phyloP scores from a whole-genome alignment of 208 protist species.

The Kentomonas sorsogonicus region DNA sequence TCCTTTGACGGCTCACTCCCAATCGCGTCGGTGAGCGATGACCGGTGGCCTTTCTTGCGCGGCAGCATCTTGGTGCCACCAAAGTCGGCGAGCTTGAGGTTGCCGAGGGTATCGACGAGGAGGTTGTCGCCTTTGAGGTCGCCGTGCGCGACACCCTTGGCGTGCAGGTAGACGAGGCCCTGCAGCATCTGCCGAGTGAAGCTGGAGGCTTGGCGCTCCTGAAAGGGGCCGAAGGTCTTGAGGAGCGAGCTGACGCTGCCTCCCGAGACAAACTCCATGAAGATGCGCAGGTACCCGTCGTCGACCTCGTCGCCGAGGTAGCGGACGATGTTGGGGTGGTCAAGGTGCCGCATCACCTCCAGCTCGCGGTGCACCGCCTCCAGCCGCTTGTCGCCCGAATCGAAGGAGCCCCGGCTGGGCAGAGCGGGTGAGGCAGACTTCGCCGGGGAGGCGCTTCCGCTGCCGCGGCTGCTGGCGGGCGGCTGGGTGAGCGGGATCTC shows the following conservation, averaged over 20 bases:
- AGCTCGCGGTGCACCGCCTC: slow-evolving; percentile 64
- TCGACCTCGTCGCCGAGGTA: slow-evolving; percentile 79
- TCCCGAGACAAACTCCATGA: slow-evolving; percentile 90
- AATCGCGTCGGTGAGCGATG: too few species aligned
- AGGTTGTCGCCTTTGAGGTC: slow-evolving; percentile 93
- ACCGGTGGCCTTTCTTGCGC: too few species aligned
- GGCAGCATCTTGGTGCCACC: slow-evolving; percentile 57
- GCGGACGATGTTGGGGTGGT: slow-evolving; percentile 89
- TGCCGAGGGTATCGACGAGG: slow-evolving; percentile 64
- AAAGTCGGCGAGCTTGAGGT: slow-evolving; percentile 83
- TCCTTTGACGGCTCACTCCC: too few species aligned
- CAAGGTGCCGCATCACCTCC: slow-evolving; percentile 63
- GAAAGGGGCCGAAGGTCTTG: slow-evolving; percentile 65
- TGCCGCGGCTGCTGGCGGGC: background rate
- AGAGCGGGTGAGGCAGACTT: background rate
- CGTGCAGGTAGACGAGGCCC: slow-evolving; percentile 82
- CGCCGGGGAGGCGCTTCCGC: slow-evolving; percentile 3
- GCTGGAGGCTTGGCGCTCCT: slow-evolving; percentile 63
- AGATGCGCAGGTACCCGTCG: slow-evolving; percentile 77
- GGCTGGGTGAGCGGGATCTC: slow-evolving; percentile 48
- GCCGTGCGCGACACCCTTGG: slow-evolving; percentile 77
- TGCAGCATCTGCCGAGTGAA: slow-evolving; percentile 80
- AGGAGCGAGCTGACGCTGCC: slow-evolving; percentile 84
- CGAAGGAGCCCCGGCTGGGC: background rate
- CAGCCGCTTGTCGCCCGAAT: slow-evolving; percentile 8